Evolutionary conservation across 2,329 filamentous ascomycete species (phyloP), one percentile per base, ranked within the genome.

Genomic region (Moelleriella libera): DNA sequence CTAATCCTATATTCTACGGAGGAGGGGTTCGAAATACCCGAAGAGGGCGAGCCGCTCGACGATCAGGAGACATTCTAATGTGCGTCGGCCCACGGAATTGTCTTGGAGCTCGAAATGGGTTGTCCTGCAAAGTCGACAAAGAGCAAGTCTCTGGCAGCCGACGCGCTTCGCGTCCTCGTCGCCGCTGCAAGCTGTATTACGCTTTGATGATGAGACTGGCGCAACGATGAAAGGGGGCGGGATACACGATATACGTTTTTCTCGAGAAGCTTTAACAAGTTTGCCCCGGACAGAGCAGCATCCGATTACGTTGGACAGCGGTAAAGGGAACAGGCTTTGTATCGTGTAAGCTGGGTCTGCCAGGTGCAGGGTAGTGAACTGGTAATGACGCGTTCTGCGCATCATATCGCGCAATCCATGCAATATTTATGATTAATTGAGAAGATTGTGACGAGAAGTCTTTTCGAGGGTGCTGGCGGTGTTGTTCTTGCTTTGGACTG

Each of bases 1-100:
- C 82, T 80, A 34, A 97, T 97, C 62, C 75, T 98, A 53, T 98
- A 98, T 75, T 95, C 88, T 52, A 98, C 92, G 52, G 92, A 98
- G 75, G 82, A 85, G 56, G 82, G 83, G 34, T 94, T 94, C 59
- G 88, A 94, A 72, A 94, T 95, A 58, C 88, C 88, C 5, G 80
- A 82, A 45, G 86, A 92, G 63, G 78, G 72, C 28, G 83, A 88
- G 58, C 78, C 67, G 14, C 66, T 79, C 49, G 82, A 82, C 54
- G 85, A 89, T 62, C 83, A 89, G 65, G 85, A 92, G 76, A 88
- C 84, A 47, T 88, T 88, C 59, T 88, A 67, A 58, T 45, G 37
- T 43, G 32, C 41, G 28, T 37, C 12, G 34, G 34, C 21, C 21
- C 21, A 21, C 21, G 21, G 21, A 3, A 21, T 21, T 3, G 3